These are phyloP conservation scores for Lupinus albus DNA, from an alignment of 306 rosid genomes.

Conservation along the genomic window DNA sequence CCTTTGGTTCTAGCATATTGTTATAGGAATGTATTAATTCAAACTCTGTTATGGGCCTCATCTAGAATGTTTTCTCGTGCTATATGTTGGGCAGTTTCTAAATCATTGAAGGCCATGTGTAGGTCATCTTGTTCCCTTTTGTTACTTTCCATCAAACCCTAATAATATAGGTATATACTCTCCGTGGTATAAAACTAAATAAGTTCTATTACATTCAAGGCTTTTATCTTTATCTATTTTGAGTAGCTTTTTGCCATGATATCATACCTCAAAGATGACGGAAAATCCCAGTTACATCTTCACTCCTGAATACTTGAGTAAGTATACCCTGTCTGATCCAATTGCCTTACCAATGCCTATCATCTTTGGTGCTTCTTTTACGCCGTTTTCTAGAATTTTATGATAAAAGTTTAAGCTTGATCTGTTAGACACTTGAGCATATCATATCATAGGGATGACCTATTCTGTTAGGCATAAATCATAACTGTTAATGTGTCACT, in stretches of 20 bases:
- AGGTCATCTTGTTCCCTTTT: not conserved
- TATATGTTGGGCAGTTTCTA: not conserved
- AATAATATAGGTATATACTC: not conserved
- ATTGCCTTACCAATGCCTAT: not conserved
- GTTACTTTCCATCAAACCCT: not conserved
- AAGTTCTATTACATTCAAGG: not conserved
- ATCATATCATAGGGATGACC: too few species aligned
- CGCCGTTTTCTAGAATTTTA: not conserved
- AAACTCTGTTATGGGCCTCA: constrained; percentile 13
- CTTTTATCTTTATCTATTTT: not conserved
- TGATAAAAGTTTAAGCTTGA: not conserved
- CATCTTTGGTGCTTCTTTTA: not conserved
- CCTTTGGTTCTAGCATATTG: not conserved
- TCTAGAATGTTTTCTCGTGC: not conserved
- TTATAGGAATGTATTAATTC: constrained; percentile 4
- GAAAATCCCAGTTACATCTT: constrained; percentile 6
- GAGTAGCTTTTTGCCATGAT: not conserved
- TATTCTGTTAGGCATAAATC: too few species aligned
- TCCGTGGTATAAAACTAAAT: not conserved
- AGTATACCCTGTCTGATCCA: not conserved
- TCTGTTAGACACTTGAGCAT: too few species aligned
- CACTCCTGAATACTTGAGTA: not conserved
- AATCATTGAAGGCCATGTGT: constrained; percentile 12
- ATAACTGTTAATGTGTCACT: too few species aligned
- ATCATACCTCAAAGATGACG: not conserved